Evolutionary conservation across 371 early-diverging fungal species (phyloP).

Genomic region (Umbelopsis sp.): DNA sequence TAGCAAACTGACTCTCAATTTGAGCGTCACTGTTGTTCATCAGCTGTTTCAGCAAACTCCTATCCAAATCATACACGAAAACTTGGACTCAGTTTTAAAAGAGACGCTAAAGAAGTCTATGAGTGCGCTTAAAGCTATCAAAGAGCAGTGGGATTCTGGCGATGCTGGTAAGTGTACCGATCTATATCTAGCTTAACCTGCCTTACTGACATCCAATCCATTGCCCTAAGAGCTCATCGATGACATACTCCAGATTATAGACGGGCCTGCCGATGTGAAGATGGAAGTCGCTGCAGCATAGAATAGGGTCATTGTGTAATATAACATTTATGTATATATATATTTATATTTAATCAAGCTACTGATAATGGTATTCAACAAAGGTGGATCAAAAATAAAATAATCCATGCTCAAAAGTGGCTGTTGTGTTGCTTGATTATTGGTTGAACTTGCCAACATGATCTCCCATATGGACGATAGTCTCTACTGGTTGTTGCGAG

Average conservation of each 20-base stretch:
- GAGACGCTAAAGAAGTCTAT: not conserved
- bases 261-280: not conserved
- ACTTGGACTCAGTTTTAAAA: conserved; percentile 1
- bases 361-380: not conserved
- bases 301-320: not conserved
- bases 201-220: not conserved
- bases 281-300: not conserved
- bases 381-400: not conserved
- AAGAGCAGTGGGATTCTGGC: conserved; percentile 5
- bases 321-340: conserved; percentile 4
- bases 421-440: not conserved
- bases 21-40: not conserved
- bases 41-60: not conserved
- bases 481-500: conserved; percentile 59
- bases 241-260: not conserved
- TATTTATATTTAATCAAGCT: not conserved
- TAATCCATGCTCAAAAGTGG: not conserved
- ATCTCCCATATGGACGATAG: conserved; percentile 50
- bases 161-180: not conserved
- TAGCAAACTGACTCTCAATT: not conserved
- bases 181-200: not conserved
- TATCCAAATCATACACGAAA: not conserved
- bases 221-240: not conserved
- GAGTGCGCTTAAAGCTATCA: not conserved
- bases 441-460: conserved; percentile 35